Evolutionary conservation across 1,139 yeast genomes (phyloP), one percentile per base, ranked within the genome.

Genomic region (Magnusiomyces suaveolens): DNA sequence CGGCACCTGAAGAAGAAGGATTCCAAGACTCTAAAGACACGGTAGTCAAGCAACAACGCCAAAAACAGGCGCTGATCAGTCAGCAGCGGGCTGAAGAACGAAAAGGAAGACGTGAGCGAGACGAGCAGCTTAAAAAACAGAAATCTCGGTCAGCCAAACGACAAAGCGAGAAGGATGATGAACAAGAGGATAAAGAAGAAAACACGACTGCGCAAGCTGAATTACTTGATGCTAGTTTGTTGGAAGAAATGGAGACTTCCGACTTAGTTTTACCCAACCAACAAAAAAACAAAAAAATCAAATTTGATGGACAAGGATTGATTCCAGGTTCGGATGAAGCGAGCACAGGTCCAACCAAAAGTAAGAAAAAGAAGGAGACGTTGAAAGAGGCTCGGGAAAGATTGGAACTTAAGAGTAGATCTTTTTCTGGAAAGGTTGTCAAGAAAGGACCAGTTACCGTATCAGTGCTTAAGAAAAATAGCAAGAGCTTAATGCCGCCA

Each of bases 1-100:
- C 21, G 20, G 50, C 50, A 18, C 50, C 50, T 20, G 50, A 47
- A 21, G 50, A 47, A 47, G 50, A 47, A 47, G 50, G 50, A 47
- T 47, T 47, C 43, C 12, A 36, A 33, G 29, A 47, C 10, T 33
- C 50, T 16, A 47, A 33, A 18, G 4, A 33, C 18, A 16, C 39
- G 2, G 29, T 47, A 12, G 24, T 36, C 18, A 32, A 33, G 25
- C n/a, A 47, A 36, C 39, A 47, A 36, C 50, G 41, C 20, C 43
- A 47, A n/a, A 25, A 47, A 47, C 16, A 47, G 25, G 50, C 21
- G 3, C 23, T 36, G n/a, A 33, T 47, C n/a, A 23, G 8, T 20
- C 16, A 33, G 18, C 24, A 33, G 25, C 43, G 41, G 12, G 41
- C 43, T 10, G 43, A 47, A 14, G 50, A 33, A 18, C 23, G 26